phyloP scores from a whole-genome alignment of 208 protist genomes.

The Leishmania tarentolae region DNA sequence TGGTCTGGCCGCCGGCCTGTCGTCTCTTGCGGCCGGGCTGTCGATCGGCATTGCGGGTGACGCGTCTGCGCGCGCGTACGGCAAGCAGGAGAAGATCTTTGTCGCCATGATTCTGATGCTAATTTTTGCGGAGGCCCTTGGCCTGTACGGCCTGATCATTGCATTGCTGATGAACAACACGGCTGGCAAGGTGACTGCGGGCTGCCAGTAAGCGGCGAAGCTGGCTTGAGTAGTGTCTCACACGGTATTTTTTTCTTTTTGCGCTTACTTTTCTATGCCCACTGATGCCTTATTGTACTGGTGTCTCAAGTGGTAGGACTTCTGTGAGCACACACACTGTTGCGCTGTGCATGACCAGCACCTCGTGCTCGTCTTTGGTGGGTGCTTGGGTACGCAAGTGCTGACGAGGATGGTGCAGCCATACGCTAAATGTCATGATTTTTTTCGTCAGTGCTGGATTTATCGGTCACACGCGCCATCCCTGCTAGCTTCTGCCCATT shows the following conservation, averaged over 20 bases:
- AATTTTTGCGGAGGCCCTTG: slow-evolving; percentile 98
- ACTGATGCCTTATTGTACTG: background rate
- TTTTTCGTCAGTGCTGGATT: background rate
- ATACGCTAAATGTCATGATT: background rate
- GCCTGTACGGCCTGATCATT: slow-evolving; percentile 99
- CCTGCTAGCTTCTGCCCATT: background rate
- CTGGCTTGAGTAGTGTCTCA: background rate
- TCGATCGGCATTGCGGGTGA: slow-evolving; percentile 99
- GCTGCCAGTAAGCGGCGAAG: slow-evolving; percentile 4
- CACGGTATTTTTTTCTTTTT: background rate
- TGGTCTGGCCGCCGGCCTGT: slow-evolving; percentile 94
- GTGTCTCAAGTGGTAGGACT: background rate
- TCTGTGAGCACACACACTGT: background rate
- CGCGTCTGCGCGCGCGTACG: slow-evolving; percentile 88
- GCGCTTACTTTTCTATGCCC: background rate
- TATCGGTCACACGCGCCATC: background rate
- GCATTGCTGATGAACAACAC: slow-evolving; percentile 95
- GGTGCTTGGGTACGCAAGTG: background rate
- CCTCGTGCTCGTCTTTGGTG: background rate
- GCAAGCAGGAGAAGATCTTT: slow-evolving; percentile 98
- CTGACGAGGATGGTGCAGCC: background rate
- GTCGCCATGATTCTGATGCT: slow-evolving; percentile 96
- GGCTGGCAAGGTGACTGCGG: slow-evolving; percentile 58
- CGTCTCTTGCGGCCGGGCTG: slow-evolving; percentile 97
- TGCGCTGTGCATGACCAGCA: background rate